Percentiles rank a stretch among this genome's conserved stretches.
Evolutionary conservation across 129 eudicot species (phyloP).

Genomic region (Saussurea involucrata): DNA sequence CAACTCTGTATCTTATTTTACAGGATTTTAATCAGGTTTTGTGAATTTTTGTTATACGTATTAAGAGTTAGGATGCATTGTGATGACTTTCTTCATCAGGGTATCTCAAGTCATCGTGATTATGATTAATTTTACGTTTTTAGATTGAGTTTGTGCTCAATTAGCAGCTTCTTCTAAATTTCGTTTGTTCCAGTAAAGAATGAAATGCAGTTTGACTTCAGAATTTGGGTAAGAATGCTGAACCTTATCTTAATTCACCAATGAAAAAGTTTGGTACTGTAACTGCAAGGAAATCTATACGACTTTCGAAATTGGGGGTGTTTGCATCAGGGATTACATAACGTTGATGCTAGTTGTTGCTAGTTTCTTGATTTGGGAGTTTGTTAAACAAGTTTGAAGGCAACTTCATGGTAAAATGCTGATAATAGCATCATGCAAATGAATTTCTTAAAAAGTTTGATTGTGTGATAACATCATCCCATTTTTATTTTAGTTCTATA

Average conservation of each 20-base stretch:
- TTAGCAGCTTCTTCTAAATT: not conserved
- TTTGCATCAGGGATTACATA: not conserved
- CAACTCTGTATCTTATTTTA: not conserved
- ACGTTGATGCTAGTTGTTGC: not conserved
- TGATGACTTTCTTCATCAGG: no score
- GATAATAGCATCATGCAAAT: no score
- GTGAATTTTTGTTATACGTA: not conserved
- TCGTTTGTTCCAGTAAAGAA: not conserved
- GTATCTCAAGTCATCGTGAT: no score
- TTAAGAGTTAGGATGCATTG: no score
- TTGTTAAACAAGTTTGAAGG: no score
- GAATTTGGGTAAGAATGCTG: not conserved
- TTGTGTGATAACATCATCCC: not conserved
- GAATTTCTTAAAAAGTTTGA: no score
- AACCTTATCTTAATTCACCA: not conserved
- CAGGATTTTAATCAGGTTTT: not conserved
- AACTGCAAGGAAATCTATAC: not conserved
- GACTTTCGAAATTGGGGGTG: not conserved
- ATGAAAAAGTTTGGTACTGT: not conserved
- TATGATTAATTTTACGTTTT: not conserved
- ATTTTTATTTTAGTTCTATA: not conserved
- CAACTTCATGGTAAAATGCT: no score
- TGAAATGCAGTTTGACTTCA: not conserved
- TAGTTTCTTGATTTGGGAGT: not conserved
- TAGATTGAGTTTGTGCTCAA: not conserved